Base-by-base conservation (phyloP, 805 yeast genomes). In the Spathaspora passalidarum region DNA sequence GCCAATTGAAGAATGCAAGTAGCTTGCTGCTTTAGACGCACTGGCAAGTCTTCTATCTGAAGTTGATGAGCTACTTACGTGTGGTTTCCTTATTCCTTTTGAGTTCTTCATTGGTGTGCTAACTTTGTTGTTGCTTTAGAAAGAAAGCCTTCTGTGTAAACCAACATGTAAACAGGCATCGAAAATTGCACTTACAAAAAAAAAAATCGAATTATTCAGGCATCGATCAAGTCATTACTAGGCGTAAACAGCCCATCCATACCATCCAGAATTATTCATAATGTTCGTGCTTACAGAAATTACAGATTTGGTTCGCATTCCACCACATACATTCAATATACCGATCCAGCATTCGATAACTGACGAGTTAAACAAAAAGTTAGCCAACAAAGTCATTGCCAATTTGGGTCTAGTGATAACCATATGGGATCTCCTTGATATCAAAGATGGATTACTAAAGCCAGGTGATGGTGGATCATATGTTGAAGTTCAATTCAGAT, bases 381-480 rank as follows among this genome's bases (percentile, higher is more conserved):
- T 84, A 60, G 80, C 96, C 41, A 92, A 94, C 66, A 87, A 86
- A 57, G 84, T 94, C 46, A 79, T 94, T 37, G 85, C 84, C 42
- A 86, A 86, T 57, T 71, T 90, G 16, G 99, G 99, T 1, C 75
- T 94, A 2, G 91, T 89, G 38, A 68, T 94, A 14, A 76, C 94
- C 1, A 76, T 92, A 14, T 92, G 92, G 83, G 99, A 94, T 61
- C 62, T 94, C 3, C 66, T 83, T 38, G 77, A 76, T n/a, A 82
- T 86, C 20, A 88, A 87, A 41, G 98, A 94, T 55, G 99, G 98
- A 4, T 74, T 88, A 52, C 72, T 94, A 49, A 86, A 82, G 56
- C 96, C 96, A 1, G 98, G 99, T 7, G 98, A 94, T 65, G 98
- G 99, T 7, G 89, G 91, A 1, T 76, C 89, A 4, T 91, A 76